Conservation (phyloP, 148 eudicot genomes). For the Tetragonia tetragonoides region DNA sequence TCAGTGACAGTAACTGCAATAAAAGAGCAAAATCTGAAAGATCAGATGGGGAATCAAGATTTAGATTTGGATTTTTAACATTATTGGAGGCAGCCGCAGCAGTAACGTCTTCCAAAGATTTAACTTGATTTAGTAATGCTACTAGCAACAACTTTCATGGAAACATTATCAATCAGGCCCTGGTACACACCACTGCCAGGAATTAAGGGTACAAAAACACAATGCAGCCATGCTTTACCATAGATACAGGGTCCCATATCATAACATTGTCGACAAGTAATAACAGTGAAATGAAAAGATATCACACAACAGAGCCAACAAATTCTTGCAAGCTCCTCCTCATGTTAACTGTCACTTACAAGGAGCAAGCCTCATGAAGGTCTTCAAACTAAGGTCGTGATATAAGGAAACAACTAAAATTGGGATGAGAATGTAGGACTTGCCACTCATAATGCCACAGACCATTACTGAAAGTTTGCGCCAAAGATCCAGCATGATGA, state of each 20-base stretch:
- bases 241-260: background rate
- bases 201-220: background rate
- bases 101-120: background rate
- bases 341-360: background rate
- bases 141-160: background rate
- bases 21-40: background rate
- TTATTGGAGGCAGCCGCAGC: background rate
- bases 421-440: background rate
- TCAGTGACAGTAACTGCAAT: background rate
- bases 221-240: background rate
- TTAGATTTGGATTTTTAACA: background rate
- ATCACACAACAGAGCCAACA: background rate
- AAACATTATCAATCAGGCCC: background rate
- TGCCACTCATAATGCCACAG: background rate
- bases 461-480: background rate
- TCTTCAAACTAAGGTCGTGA: no score
- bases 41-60: background rate
- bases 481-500: background rate
- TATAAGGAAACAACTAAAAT: no score
- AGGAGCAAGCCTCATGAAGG: background rate
- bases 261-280: background rate
- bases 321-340: background rate
- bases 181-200: background rate
- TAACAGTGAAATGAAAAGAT: background rate
- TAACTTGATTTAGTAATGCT: background rate